phyloP scores from a whole-genome alignment of 306 rosid genomes.

The Vigna reflexopilosa region DNA sequence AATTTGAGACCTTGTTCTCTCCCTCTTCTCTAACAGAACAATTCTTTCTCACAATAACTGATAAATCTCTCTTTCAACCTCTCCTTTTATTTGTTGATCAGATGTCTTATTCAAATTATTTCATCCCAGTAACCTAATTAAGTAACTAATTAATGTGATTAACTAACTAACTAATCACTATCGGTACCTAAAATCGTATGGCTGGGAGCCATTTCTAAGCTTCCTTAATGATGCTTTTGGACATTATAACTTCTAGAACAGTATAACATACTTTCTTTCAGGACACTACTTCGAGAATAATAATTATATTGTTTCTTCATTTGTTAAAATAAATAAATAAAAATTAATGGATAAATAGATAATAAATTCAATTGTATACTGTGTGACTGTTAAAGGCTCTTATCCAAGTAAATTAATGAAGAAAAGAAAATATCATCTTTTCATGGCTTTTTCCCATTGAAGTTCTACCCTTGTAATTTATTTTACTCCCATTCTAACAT shows the following conservation, averaged over 20 bases:
- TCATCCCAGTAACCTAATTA: no score
- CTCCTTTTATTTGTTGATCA: not conserved
- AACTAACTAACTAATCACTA: no score
- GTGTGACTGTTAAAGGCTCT: not conserved
- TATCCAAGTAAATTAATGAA: not conserved
- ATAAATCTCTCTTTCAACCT: not conserved
- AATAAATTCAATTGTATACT: not conserved
- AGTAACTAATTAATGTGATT: no score
- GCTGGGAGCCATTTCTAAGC: not conserved
- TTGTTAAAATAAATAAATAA: not conserved
- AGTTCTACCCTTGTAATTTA: not conserved
- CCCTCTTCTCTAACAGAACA: not conserved
- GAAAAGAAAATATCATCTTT: not conserved
- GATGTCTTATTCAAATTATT: no score
- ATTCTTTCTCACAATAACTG: not conserved
- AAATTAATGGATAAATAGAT: not conserved
- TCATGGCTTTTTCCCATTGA: not conserved
- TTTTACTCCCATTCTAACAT: not conserved
- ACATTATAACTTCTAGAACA: not conserved
- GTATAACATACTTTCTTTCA: not conserved
- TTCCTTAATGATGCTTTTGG: not conserved
- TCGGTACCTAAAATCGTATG: no score
- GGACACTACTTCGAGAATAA: not conserved
- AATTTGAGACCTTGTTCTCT: not conserved
- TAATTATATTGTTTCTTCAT: not conserved